Conservation (phyloP, 176 grass and related monocot species). For the Alloteropsis semialata region DNA sequence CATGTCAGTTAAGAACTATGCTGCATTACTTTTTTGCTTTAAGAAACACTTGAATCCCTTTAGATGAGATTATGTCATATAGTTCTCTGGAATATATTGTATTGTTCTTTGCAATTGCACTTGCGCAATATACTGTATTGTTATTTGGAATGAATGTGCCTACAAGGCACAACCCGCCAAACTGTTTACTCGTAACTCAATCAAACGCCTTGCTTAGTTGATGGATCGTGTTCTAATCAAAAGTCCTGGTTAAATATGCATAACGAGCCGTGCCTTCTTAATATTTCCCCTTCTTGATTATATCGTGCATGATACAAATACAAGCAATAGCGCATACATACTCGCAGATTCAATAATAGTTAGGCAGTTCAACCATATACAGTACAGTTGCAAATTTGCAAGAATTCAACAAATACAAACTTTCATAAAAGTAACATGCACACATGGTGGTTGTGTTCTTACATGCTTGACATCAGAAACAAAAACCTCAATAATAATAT, state of each 20-base stretch:
- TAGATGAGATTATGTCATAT: not conserved
- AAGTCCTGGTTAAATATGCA: not conserved
- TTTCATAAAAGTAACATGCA: not conserved
- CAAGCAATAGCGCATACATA: not conserved
- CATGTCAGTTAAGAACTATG: not conserved
- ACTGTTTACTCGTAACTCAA: not conserved
- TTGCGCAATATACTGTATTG: too few species aligned
- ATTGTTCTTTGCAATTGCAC: too few species aligned
- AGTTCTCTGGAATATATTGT: too few species aligned
- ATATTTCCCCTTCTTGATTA: not conserved
- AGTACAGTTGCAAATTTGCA: not conserved
- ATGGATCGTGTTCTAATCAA: too few species aligned
- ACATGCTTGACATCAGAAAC: conserved; percentile 11
- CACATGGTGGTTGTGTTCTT: not conserved
- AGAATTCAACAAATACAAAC: not conserved
- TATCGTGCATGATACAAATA: not conserved
- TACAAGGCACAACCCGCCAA: not conserved
- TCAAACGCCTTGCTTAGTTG: not conserved
- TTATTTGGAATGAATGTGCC: too few species aligned
- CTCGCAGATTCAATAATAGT: not conserved
- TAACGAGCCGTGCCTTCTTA: not conserved
- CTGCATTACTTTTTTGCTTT: not conserved
- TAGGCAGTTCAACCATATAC: not conserved
- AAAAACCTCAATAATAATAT: not conserved
- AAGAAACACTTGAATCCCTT: not conserved